Conservation (phyloP, 192 early-diverging fungal genomes). For the Coemansia sp. region DNA sequence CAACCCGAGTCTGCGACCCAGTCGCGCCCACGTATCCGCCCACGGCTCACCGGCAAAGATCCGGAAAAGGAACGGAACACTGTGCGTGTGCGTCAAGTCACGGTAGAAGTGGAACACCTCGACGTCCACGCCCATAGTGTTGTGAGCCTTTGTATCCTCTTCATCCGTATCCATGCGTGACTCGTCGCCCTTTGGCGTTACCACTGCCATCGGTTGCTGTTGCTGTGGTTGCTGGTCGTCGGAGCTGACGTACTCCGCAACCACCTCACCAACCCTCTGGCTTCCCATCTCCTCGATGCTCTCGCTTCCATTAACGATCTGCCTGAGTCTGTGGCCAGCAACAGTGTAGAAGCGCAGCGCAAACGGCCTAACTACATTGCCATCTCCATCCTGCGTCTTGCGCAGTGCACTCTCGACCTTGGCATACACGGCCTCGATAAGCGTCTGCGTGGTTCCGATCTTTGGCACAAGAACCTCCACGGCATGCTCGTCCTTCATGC, state of each 20-base stretch:
- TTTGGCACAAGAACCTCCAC: conserved; percentile 75
- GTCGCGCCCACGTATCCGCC: conserved; percentile 68
- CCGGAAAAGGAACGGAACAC: conserved; percentile 82
- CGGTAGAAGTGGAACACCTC: conserved; percentile 78
- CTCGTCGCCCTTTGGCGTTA: not conserved
- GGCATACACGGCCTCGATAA: conserved; percentile 55
- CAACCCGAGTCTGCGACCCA: conserved; percentile 71
- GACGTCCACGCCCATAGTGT: conserved; percentile 45
- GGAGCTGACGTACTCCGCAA: conserved; percentile 17
- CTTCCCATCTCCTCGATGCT: conserved; percentile 53
- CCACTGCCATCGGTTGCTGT: not conserved
- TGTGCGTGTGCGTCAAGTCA: conserved; percentile 67
- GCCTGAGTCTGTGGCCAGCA: conserved; percentile 49
- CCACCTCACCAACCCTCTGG: conserved; percentile 28
- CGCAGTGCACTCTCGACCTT: conserved; percentile 52
- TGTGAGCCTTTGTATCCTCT: conserved; percentile 11
- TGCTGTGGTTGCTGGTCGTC: not conserved
- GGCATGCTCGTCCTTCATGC: conserved; percentile 67
- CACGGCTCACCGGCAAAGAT: conserved; percentile 67
- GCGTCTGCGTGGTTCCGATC: conserved; percentile 42
- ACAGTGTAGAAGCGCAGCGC: conserved; percentile 64
- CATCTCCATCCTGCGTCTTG: conserved; percentile 12
- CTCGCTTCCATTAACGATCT: conserved; percentile 50
- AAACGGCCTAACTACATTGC: conserved; percentile 38
- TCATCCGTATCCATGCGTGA: conserved; percentile 50